Base-by-base conservation (phyloP, 352 stramenopile species). In the Elongisporangium undulatum region DNA sequence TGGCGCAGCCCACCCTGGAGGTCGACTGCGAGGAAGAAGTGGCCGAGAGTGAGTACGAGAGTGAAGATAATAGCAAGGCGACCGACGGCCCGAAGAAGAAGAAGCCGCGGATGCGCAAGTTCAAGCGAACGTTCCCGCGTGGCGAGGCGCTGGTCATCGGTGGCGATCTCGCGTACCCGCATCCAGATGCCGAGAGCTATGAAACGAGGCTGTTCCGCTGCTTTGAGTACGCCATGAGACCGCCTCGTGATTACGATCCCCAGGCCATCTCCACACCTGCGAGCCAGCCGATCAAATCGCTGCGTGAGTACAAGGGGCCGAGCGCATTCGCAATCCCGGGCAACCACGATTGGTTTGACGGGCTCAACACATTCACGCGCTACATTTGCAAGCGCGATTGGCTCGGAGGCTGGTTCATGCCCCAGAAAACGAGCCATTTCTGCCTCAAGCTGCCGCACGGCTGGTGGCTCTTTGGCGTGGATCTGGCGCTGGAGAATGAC, bases 271-370 rank as follows among this genome's bases (percentile, higher is more conserved):
- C 91, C 4, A 95, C 88, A 13, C 64, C 74, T 10, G 97, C 96
- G 56, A 79, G 80, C 19, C 50, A 92, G 7, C 85, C 87, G 5
- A 56, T 72, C n/a, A 68, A 71, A 0, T 78, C 74, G 15, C 65
- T 92, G 15, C 54, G 58, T 19, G 74, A 91, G n/a, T 93, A 93
- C 49, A 61, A 82, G 62, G 86, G 84, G 0, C 84, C 80, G 12
- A 92, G 71, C 2, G 83, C 73, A 19, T 94, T 95, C 60, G 84
- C 84, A 17, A 89, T 95, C 56, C 86, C 86, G 2, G 90, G 93
- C 0, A 98, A 98, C 64, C 93, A 98, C 66, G 93, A 98, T 62
- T 98, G 93, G 91, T 96, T 97, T 65, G 93, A 98, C 64, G 93
- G 93, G 16, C 73, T 98, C 20, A 92, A 94, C 59, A 97, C 92